A percentile compares a stretch with the other conserved stretches of the same genome.
These are phyloP conservation scores for Huntiella abstrusa DNA, from an alignment of 2,329 filamentous ascomycete species.

Conservation along the genomic window DNA sequence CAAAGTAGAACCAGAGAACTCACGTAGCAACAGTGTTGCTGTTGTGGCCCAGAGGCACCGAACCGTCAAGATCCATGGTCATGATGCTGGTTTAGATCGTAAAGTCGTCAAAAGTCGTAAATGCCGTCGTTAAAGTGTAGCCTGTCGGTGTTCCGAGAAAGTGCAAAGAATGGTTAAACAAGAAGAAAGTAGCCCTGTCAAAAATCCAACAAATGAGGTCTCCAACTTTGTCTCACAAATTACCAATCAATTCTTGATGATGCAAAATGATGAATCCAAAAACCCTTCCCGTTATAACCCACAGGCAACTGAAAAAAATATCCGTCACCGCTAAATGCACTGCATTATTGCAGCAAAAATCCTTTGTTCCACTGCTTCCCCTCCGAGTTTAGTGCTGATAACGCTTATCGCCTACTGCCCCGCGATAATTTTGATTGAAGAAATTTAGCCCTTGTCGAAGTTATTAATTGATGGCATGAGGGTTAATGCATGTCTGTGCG, in stretches of 20 bases:
- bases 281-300: background rate
- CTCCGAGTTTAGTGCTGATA: constrained; percentile 8
- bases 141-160: background rate
- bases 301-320: background rate
- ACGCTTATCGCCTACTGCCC: constrained; percentile 10
- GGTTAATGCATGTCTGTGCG: background rate
- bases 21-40: constrained; percentile 21
- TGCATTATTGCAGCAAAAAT: background rate
- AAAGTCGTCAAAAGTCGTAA: background rate
- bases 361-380: constrained; percentile 4
- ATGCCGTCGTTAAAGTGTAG: background rate
- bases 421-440: constrained; percentile 3
- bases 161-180: background rate
- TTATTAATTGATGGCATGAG: background rate
- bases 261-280: constrained; percentile 8
- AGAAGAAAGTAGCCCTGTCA: background rate
- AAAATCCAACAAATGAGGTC: background rate
- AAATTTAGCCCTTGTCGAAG: background rate
- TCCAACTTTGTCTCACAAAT: background rate
- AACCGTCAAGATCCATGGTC: constrained; percentile 28
- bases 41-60: constrained; percentile 20
- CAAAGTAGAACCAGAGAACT: constrained; percentile 13
- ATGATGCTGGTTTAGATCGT: constrained; percentile 11
- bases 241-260: constrained; percentile 2
- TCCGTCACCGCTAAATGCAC: too few relatives aligned